Base-by-base conservation (phyloP, 768 basidiomycete species). In the Rhizopogon vinicolor region DNA sequence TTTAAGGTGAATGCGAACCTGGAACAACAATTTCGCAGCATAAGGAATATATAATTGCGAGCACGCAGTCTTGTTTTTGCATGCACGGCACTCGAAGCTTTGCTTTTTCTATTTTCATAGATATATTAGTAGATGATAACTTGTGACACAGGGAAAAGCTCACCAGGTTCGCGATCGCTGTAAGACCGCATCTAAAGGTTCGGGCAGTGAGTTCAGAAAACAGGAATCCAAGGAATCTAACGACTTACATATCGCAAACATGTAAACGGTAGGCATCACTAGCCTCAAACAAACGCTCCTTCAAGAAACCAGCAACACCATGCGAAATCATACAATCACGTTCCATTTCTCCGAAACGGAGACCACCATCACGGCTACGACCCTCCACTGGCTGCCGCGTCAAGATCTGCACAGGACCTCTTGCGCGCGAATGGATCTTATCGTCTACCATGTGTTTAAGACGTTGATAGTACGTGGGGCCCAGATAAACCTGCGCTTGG, bases 301-400 rank as follows among this genome's bases (percentile, higher is more conserved):
- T 98, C 73, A 98, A 73, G 85, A 98, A 98, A 2, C 85, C 93
- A 44, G 97, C 96, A 60, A 98, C 94, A 68, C 97, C 97, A 76
- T 99, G 97, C 22, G 97, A 97, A 58, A 99, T 96, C 97, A 99
- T 99, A 71, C 97, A 98, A 83, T 98, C 96, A 70, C 93, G 91
- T 69, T 99, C 97, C 97, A 99, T 99, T 81, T 99, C 97, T 79
- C 97, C 97, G 79, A 99, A 99, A 65, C 97, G 93, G 60, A 99
- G 75, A 72, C 97, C 97, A 78, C 97, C 97, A 67, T 98, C 97
- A 75, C 97, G 84, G 82, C 91, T 93, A 72, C 97, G 83, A 82
- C 97, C 97, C 69, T 99, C 97, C 14, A 99, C 97, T 12, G 97
- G 97, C 67, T 99, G 97, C 48, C 97, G 77, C 33, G 96, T 99